Evolutionary conservation across 139 green algal genomes (phyloP).

Genomic region (Picochlorum sp.): DNA sequence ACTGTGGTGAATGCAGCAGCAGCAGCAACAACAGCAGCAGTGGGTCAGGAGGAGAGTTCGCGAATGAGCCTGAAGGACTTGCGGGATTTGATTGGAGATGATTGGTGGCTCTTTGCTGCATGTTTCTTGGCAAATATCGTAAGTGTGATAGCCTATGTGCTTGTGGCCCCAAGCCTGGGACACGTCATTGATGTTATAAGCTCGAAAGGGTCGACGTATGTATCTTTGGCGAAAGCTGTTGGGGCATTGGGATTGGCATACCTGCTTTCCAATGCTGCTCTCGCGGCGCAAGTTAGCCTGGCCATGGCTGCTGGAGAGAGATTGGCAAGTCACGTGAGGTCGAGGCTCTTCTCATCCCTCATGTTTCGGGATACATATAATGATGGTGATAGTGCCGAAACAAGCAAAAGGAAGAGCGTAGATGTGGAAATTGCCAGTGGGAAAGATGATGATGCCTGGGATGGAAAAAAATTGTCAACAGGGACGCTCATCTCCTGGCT

Average conservation of each 20-base stretch:
- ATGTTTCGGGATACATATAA: conserved; percentile 2
- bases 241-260: conserved; percentile 14
- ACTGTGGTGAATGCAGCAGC: too few species aligned
- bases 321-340: conserved; percentile 11
- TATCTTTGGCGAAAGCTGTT: conserved; percentile 7
- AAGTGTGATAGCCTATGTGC: conserved; percentile 2
- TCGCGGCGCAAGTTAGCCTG: conserved; percentile 22
- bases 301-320: conserved; percentile 4
- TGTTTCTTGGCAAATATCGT: conserved; percentile 4
- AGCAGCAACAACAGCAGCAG: too few species aligned
- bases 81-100: neutral
- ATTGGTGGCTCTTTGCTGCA: neutral
- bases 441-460: too few species aligned
- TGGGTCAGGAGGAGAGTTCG: too few species aligned
- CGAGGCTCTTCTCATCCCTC: conserved; percentile 13
- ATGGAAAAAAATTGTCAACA: too few species aligned
- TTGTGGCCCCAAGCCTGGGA: conserved; percentile 14
- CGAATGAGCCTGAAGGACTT: too few species aligned
- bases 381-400: neutral
- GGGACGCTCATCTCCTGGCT: conserved; percentile 21
- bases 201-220: neutral
- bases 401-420: too few species aligned
- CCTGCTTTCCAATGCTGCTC: neutral
- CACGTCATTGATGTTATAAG: conserved; percentile 20
- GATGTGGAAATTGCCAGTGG: too few species aligned